These are phyloP conservation scores for Knufia petricola DNA, from an alignment of 2,329 filamentous ascomycete genomes.

Conservation along the genomic window DNA sequence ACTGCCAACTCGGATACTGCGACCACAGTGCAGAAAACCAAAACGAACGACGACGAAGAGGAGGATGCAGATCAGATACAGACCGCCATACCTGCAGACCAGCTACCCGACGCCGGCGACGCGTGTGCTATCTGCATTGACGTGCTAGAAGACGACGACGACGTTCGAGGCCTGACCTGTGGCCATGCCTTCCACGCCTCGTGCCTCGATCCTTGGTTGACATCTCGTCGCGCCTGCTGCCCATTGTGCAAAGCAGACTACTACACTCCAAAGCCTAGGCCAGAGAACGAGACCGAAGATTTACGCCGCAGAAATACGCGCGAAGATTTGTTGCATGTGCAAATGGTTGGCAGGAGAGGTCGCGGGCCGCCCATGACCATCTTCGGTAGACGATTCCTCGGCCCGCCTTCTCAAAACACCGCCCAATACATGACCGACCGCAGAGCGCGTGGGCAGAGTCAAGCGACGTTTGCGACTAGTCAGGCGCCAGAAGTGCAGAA, in stretches of 20 bases:
- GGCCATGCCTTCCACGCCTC: constrained; percentile 97
- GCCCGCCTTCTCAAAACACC: background rate
- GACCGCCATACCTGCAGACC: constrained; percentile 69
- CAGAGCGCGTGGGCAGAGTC: constrained; percentile 1
- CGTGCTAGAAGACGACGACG: constrained; percentile 85
- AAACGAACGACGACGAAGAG: constrained; percentile 57
- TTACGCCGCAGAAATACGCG: constrained; percentile 9
- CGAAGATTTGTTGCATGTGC: constrained; percentile 23
- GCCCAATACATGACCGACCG: background rate
- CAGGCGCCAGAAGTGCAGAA: background rate
- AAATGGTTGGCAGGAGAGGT: constrained; percentile 27
- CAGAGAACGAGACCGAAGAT: constrained; percentile 41
- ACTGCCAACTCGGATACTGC: constrained; percentile 19
- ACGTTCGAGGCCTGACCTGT: constrained; percentile 85
- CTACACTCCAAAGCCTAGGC: constrained; percentile 82
- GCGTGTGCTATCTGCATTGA: constrained; percentile 96
- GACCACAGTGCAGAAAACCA: constrained; percentile 34
- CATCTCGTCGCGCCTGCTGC: constrained; percentile 85
- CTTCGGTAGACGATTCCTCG: background rate
- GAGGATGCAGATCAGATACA: constrained; percentile 72
- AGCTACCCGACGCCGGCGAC: constrained; percentile 74
- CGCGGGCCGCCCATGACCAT: constrained; percentile 25
- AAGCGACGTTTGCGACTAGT: background rate
- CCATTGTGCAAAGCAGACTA: constrained; percentile 98
- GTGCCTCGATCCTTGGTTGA: constrained; percentile 94